Percentiles rank a stretch among this genome's conserved stretches.
Conservation (phyloP, 2,329 filamentous ascomycete species). For the Colletotrichum siamense region DNA sequence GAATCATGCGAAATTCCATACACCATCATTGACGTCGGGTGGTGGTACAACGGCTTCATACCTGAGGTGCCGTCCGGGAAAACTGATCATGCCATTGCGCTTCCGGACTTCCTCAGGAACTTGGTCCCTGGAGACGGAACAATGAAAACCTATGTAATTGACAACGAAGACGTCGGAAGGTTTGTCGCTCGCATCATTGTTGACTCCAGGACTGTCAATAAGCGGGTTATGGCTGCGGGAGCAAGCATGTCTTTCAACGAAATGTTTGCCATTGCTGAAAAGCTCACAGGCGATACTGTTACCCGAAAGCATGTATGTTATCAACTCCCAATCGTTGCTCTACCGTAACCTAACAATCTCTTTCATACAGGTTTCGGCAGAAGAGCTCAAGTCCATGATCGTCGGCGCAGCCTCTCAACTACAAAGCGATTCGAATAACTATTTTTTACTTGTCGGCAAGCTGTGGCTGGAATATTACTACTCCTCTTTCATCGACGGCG, state of each 20-base stretch:
- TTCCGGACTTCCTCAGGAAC: neutral
- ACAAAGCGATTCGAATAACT: neutral
- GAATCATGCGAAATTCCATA: accelerated
- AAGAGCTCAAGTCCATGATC: neutral
- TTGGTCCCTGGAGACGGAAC: neutral
- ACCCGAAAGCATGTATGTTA: neutral
- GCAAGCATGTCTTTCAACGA: neutral
- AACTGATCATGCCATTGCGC: neutral
- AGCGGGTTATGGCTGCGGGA: neutral
- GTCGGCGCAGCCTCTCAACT: neutral
- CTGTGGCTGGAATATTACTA: neutral
- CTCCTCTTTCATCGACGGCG: neutral
- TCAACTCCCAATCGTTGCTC: neutral
- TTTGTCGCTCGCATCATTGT: neutral
- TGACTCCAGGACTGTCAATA: neutral
- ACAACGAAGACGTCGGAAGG: neutral
- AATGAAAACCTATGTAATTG: neutral
- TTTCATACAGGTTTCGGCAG: neutral
- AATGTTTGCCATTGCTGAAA: neutral
- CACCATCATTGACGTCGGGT: neutral
- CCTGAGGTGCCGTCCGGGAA: neutral
- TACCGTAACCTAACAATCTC: accelerated
- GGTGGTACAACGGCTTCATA: neutral
- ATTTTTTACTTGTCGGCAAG: neutral
- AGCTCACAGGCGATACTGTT: accelerated